Evolutionary conservation across 148 eudicot genomes (phyloP).

Genomic region (Chenopodium formosanum): DNA sequence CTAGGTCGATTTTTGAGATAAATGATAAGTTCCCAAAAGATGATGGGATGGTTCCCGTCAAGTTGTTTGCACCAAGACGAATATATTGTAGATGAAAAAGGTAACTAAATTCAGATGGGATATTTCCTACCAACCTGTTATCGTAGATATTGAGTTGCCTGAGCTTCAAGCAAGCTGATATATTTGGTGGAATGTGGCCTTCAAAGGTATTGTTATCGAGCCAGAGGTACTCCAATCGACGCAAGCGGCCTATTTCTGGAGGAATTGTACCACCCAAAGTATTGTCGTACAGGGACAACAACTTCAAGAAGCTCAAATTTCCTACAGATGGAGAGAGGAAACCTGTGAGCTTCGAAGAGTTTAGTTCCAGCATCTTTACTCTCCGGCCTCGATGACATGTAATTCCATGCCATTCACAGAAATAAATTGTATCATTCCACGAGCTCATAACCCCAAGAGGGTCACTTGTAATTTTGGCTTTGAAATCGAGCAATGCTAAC

Average conservation of each 20-base stretch:
- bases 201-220: too few species aligned
- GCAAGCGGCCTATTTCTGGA: constrained; percentile 27
- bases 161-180: too few species aligned
- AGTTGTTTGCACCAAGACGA: constrained; percentile 22
- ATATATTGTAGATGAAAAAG: constrained; percentile 11
- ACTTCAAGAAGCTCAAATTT: constrained; percentile 24
- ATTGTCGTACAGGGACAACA: constrained; percentile 6
- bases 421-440: constrained; percentile 23
- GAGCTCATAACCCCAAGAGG: constrained; percentile 16
- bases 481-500: constrained; percentile 25
- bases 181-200: too few species aligned
- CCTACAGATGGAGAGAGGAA: constrained; percentile 27
- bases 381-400: constrained; percentile 14
- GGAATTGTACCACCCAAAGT: constrained; percentile 29
- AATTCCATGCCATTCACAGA: constrained; percentile 29
- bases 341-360: constrained; percentile 14
- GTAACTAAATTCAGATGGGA: too few species aligned
- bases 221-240: neutral
- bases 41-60: constrained; percentile 11
- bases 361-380: constrained; percentile 12
- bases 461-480: constrained; percentile 19
- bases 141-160: too few species aligned
- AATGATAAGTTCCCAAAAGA: too few species aligned
- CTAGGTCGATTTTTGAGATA: too few species aligned
- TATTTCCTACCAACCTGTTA: too few species aligned